Percentiles rank a stretch among this genome's conserved stretches.
Evolutionary conservation across 148 eudicot genomes (phyloP).

Genomic region (Selenicereus undatus): DNA sequence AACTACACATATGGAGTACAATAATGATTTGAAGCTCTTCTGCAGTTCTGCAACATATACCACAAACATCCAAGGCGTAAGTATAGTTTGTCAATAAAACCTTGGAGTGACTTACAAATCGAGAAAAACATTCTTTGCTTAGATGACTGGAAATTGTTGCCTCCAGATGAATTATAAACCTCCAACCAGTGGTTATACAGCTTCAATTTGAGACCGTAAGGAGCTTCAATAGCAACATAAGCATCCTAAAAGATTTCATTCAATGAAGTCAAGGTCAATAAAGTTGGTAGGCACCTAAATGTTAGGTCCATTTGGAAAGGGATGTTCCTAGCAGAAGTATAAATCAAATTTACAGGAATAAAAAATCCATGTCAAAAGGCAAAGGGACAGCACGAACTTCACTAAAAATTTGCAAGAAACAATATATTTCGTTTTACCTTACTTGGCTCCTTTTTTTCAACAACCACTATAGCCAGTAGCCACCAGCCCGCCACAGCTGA

Average conservation of each 20-base stretch:
- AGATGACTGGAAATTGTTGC: constrained; percentile 61
- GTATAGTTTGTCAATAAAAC: not conserved
- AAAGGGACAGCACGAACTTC: not conserved
- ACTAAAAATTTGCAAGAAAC: not conserved
- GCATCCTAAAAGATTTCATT: constrained; percentile 44
- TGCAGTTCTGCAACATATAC: not conserved
- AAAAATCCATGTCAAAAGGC: not conserved
- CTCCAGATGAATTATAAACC: constrained; percentile 53
- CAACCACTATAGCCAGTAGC: not conserved
- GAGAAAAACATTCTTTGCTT: constrained; percentile 69
- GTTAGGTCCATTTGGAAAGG: not conserved
- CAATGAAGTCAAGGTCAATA: constrained; percentile 15
- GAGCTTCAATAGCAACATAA: constrained; percentile 25
- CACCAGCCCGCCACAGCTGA: not conserved
- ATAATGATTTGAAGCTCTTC: not conserved
- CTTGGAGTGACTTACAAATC: constrained; percentile 61
- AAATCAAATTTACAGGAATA: not conserved
- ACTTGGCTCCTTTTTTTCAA: not conserved
- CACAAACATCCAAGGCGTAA: not conserved
- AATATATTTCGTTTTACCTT: not conserved
- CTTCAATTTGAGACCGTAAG: constrained; percentile 55
- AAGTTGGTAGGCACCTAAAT: not conserved
- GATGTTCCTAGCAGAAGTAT: constrained; percentile 1
- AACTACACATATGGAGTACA: not conserved
- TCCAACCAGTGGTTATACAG: constrained; percentile 77